Base-by-base conservation (phyloP, 495 filamentous ascomycete genomes). In the Chlorociboria aeruginascens region DNA sequence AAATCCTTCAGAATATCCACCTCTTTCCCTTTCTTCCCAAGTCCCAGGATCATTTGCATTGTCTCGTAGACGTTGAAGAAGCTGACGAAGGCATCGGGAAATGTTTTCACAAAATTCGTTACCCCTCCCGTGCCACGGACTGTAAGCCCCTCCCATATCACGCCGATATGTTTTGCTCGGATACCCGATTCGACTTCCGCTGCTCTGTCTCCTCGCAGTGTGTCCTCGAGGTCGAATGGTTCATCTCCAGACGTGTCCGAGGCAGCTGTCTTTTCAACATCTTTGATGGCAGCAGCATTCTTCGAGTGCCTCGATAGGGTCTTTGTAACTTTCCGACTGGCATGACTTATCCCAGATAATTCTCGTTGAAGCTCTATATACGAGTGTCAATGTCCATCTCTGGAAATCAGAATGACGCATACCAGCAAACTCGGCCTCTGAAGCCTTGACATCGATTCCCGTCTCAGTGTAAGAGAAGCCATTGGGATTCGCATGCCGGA, bases 51-150 rank as follows among this genome's bases (percentile, higher is more conserved):
- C 14, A 81, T 76, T 40, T 32, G 46, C 10, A 73, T 49, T 3
- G 78, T 82, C 3, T 73, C 77, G 46, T 78, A 70, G 42, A 82
- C 63, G 56, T 88, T 82, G 66, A 89, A 77, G 54, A 92, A 92
- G 44, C 79, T 74, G 43, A 82, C 65, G 33, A 94, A 82, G 7
- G 85, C 82, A 59, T 86, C 81, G 0, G 87, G 87, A 57, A 92
- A 93, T 1, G 86, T 92, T 47, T 82, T 78, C 45, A 90, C 84
- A 46, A 74, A 83, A 57, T 83, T 88, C 57, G 81, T 82, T 30
- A 75, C 70, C 10, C 85, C 85, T 10, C 85, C 83, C 43, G 85
- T 76, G 14, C 87, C 87, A 57, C 77, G 79, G 30, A 92, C 86
- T 0, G 84, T 84, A 35, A 94, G 66, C 30, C 75, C 71, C 38